phyloP scores from a whole-genome alignment of 1,284 basidiomycete species.

The Cutaneotrichosporon cavernicola region DNA sequence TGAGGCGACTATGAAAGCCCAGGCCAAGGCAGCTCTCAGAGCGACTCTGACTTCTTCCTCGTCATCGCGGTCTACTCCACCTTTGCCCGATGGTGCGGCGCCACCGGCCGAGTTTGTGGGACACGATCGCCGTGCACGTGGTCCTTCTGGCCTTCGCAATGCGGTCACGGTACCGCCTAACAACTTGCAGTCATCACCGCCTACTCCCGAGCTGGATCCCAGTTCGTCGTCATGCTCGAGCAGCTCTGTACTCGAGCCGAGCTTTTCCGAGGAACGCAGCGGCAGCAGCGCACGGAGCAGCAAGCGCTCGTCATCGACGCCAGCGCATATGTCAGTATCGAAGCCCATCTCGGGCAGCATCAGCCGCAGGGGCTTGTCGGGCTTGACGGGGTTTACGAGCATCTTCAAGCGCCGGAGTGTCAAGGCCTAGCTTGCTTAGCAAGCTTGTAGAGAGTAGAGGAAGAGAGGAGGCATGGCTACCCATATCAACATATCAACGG shows the following conservation, averaged over 20 bases:
- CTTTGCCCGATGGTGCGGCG: not conserved
- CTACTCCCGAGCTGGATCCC: slow-evolving; percentile 39
- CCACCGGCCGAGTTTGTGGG: slow-evolving; percentile 3
- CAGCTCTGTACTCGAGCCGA: slow-evolving; percentile 20
- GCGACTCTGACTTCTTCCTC: not conserved
- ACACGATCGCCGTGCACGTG: not conserved
- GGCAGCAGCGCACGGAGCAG: slow-evolving; percentile 5
- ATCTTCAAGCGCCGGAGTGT: slow-evolving; percentile 23
- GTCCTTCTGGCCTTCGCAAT: slow-evolving; percentile 20
- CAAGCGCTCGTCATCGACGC: slow-evolving; percentile 1
- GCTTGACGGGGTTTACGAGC: slow-evolving; percentile 14
- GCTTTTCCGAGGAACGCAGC: slow-evolving; percentile 17
- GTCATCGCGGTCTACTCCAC: not conserved
- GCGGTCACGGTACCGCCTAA: slow-evolving; percentile 1
- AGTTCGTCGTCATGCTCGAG: slow-evolving; percentile 29
- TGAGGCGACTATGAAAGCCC: not conserved
- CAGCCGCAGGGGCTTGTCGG: not conserved
- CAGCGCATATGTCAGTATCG: not conserved
- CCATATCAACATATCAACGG: not conserved
- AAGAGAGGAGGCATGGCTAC: too few relatives aligned
- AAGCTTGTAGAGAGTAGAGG: not conserved
- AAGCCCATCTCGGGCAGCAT: slow-evolving; percentile 11
- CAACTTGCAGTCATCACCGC: slow-evolving; percentile 21
- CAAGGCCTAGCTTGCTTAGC: slow-evolving; percentile 12
- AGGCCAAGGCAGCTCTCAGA: slow-evolving; percentile 1